These are phyloP conservation scores for Urtica urens DNA, from an alignment of 306 rosid genomes.

Conservation along the genomic window DNA sequence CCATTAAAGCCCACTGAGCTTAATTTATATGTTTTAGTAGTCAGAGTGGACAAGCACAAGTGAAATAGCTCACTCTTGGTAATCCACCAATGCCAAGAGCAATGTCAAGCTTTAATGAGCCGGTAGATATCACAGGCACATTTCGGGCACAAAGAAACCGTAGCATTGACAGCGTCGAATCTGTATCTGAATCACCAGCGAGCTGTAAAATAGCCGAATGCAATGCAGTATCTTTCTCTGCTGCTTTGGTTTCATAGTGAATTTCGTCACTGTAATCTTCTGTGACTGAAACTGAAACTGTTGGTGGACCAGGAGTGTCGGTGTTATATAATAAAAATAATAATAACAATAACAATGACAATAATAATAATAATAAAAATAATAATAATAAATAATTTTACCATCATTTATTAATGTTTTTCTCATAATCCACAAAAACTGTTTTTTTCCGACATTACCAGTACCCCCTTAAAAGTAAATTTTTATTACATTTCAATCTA, in stretches of 20 bases:
- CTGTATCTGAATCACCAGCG: slow-evolving; percentile 50
- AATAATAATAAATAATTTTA: too few relatives aligned
- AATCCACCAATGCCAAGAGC: slow-evolving; percentile 87
- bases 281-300: slow-evolving; percentile 29
- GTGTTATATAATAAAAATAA: too few relatives aligned
- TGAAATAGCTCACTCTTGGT: slow-evolving; percentile 40
- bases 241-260: slow-evolving; percentile 46
- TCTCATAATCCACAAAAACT: too few relatives aligned
- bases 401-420: too few relatives aligned
- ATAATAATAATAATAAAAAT: too few relatives aligned
- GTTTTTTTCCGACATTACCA: too few relatives aligned
- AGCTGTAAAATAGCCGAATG: slow-evolving; percentile 51
- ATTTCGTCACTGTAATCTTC: slow-evolving; percentile 39
- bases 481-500: too few relatives aligned
- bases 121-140: slow-evolving; percentile 52
- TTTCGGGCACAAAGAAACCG: slow-evolving; percentile 41
- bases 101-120: slow-evolving; percentile 75
- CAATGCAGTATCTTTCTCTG: slow-evolving; percentile 50
- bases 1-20: background rate
- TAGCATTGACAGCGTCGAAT: slow-evolving; percentile 47
- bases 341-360: too few relatives aligned
- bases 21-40: too few relatives aligned
- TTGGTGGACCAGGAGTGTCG: background rate
- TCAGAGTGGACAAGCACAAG: background rate
- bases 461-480: too few relatives aligned